Base-by-base conservation (phyloP, 2,329 filamentous ascomycete genomes). In the Monilinia aucupariae region DNA sequence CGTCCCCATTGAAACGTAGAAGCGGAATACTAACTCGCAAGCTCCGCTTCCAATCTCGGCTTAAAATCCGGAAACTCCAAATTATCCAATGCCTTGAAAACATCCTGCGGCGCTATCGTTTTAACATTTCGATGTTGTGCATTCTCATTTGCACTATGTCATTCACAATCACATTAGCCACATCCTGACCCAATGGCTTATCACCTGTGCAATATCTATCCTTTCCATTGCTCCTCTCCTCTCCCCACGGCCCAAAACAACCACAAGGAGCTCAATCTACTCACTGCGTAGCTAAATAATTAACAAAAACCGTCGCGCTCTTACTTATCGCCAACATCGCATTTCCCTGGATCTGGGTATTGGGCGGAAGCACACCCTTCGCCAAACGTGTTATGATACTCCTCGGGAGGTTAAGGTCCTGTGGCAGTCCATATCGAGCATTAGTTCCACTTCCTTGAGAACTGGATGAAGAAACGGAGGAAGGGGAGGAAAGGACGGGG, bases 291-390 rank as follows among this genome's bases (percentile, higher is more conserved):
- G 89, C 87, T 39, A 94, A 79, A 74, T 92, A 90, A 76, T 85
- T 93, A 69, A 94, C 88, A 72, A 94, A 94, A 0, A 94, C 86
- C 1, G 89, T 92, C 9, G 90, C 88, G 75, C 88, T 89, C 77
- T 92, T 92, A 68, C 85, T 88, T 78, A 94, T 82, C 12, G 90
- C 90, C 59, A 91, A 77, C 61, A 92, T 83, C 49, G 90, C 90
- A 77, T 92, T 91, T 71, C 87, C 90, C 74, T 93, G 89, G 55
- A 93, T 90, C 75, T 91, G 88, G 6, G 90, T 92, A 73, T 92
- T 92, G 7, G 89, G 81, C 0, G 90, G 90, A 6, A 94, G 78
- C 7, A 91, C 89, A 48, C 89, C 88, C 77, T 93, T 93, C 48
- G 89, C 88, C 41, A 94, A 81, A 61, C 90, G 82, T 60, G 88